Conservation (phyloP, 169 alveolate genomes). For the Plasmodium blacklocki region DNA sequence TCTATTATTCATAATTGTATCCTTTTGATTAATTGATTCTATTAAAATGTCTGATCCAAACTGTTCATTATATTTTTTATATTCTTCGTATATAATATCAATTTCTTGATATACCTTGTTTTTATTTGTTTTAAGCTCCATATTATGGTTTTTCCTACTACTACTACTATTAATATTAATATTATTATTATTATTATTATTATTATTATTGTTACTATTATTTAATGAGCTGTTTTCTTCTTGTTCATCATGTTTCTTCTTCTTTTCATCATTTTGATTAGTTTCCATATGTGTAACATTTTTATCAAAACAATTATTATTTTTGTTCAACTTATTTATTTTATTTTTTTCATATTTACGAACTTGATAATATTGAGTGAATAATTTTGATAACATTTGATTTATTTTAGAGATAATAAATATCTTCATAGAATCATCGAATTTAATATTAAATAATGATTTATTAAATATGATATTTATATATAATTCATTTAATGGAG, state of each 20-base stretch:
- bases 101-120: not conserved
- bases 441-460: constrained; percentile 26
- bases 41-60: not conserved
- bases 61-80: constrained; percentile 10
- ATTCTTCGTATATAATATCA: constrained; percentile 29
- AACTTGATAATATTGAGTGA: constrained; percentile 12
- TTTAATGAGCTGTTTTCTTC: not conserved
- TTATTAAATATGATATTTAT: constrained; percentile 37
- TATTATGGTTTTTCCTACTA: not conserved
- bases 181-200: not conserved
- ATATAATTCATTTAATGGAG: constrained; percentile 39
- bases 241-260: not conserved
- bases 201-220: not conserved
- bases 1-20: not conserved
- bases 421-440: constrained; percentile 47
- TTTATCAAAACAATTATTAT: not conserved
- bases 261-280: not conserved
- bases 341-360: constrained; percentile 7
- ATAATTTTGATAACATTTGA: constrained; percentile 30
- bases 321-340: not conserved
- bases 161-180: too few relatives aligned
- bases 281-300: not conserved
- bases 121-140: not conserved
- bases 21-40: not conserved
- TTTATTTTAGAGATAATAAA: constrained; percentile 46